Conservation (phyloP, 768 basidiomycete species). For the Xanthoconium stramineum region DNA sequence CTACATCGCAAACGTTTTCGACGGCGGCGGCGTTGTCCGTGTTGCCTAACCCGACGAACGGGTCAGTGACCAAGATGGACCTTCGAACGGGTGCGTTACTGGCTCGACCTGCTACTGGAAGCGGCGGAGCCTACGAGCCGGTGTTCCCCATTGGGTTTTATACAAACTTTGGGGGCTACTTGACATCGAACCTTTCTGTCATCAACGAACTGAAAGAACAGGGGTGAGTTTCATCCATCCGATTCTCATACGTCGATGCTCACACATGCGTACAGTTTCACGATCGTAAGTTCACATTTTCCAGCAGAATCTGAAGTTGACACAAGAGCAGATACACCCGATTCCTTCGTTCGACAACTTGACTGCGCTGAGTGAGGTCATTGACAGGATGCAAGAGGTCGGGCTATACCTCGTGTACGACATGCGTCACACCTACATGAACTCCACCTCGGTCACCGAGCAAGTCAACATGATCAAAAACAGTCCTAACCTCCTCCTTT, state of each 20-base stretch:
- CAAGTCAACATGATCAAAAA: constrained; percentile 69
- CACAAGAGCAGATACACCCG: constrained; percentile 54
- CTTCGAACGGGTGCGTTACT: constrained; percentile 54
- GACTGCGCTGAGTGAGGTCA: constrained; percentile 51
- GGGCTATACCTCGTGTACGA: constrained; percentile 79
- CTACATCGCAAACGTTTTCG: constrained; percentile 42
- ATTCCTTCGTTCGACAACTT: constrained; percentile 63
- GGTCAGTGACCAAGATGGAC: constrained; percentile 64
- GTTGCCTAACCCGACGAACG: constrained; percentile 47
- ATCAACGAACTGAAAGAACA: constrained; percentile 33
- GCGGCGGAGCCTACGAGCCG: constrained; percentile 46
- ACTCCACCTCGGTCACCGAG: constrained; percentile 55
- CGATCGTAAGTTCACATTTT: constrained; percentile 31
- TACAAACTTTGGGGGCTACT: constrained; percentile 39
- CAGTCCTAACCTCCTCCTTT: constrained; percentile 64
- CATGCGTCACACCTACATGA: constrained; percentile 72
- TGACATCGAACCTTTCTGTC: constrained; percentile 22
- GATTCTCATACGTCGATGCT: background rate
- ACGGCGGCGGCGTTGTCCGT: constrained; percentile 45
- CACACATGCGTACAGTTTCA: constrained; percentile 8
- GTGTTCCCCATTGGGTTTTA: constrained; percentile 47
- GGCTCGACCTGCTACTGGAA: constrained; percentile 50
- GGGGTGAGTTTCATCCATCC: constrained; percentile 18
- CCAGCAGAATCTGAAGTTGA: background rate
- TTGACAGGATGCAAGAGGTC: constrained; percentile 71